Evolutionary conservation across 371 early-diverging fungal species (phyloP).

Genomic region (Lichtheimia ramosa): DNA sequence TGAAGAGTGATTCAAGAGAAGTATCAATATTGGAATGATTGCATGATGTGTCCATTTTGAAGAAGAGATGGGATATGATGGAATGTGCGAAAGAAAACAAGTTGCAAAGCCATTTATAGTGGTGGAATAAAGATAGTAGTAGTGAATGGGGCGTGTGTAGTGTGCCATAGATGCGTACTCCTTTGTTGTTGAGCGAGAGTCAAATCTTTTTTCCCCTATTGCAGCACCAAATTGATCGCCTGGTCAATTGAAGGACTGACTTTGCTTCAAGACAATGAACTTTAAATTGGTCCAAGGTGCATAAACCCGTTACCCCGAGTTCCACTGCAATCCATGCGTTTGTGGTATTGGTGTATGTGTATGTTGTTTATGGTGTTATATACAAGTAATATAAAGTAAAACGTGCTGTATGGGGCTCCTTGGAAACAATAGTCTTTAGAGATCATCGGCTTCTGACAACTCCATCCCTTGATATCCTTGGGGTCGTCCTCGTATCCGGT

Average conservation of each 20-base stretch:
- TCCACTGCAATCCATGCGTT: no score
- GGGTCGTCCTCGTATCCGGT: slow-evolving; percentile 19
- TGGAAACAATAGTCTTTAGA: not conserved
- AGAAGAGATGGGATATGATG: no score
- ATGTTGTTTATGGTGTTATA: not conserved
- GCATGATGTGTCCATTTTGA: no score
- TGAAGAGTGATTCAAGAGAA: not conserved
- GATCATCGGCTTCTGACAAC: slow-evolving; percentile 32
- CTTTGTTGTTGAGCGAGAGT: no score
- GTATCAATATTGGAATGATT: no score
- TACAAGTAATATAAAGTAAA: not conserved
- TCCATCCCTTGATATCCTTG: slow-evolving; percentile 45
- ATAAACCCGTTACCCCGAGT: no score
- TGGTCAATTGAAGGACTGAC: not conserved
- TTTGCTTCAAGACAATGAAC: slow-evolving; percentile 5
- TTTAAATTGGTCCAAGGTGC: not conserved
- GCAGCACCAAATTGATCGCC: slow-evolving; percentile 2
- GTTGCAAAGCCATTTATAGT: no score
- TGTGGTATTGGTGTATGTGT: no score
- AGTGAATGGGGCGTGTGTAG: no score
- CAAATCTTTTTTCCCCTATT: not conserved
- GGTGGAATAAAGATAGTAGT: no score
- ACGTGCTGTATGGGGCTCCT: not conserved
- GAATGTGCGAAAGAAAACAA: no score
- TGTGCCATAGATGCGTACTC: no score